Evolutionary conservation across 1,284 basidiomycete genomes (phyloP).

Genomic region (Malassezia sp.): DNA sequence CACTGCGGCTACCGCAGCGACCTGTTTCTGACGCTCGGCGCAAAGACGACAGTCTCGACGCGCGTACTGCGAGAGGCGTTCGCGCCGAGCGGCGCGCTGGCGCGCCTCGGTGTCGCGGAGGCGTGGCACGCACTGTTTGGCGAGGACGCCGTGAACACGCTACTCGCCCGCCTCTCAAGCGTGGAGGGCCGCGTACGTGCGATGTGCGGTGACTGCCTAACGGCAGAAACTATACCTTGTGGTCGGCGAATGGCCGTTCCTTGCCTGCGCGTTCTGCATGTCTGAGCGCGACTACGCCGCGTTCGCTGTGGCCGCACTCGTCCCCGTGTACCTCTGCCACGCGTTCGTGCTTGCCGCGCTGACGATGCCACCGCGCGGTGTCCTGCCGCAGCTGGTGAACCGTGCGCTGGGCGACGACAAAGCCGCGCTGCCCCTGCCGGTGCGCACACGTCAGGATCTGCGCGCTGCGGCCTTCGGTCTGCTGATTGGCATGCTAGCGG

Average conservation of each 20-base stretch:
- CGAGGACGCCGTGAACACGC: slow-evolving; percentile 1
- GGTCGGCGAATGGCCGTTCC: slow-evolving; percentile 7
- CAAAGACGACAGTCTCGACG: slow-evolving; percentile 5
- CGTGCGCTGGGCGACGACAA: neutral
- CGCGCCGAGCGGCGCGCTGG: neutral
- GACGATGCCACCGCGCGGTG: slow-evolving; percentile 5
- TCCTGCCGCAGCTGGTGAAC: slow-evolving; percentile 1
- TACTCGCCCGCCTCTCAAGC: slow-evolving; percentile 10
- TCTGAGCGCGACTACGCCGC: slow-evolving; percentile 1
- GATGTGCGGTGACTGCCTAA: too few relatives aligned
- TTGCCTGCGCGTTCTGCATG: slow-evolving; percentile 8
- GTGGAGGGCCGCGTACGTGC: slow-evolving; percentile 14
- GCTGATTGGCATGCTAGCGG: neutral
- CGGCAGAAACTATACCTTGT: slow-evolving; percentile 17
- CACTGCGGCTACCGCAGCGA: slow-evolving; percentile 8
- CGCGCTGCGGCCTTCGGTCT: neutral
- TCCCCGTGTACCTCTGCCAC: neutral
- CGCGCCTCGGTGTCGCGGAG: neutral
- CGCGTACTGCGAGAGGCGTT: slow-evolving; percentile 11
- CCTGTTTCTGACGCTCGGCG: slow-evolving; percentile 3
- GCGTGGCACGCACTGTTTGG: slow-evolving; percentile 2
- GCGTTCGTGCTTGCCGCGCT: neutral
- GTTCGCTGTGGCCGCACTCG: neutral
- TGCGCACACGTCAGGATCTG: slow-evolving; percentile 1
- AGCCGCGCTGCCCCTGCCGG: neutral